These are phyloP conservation scores for Antrodiella citrinella DNA, from an alignment of 768 basidiomycete species.

Conservation along the genomic window DNA sequence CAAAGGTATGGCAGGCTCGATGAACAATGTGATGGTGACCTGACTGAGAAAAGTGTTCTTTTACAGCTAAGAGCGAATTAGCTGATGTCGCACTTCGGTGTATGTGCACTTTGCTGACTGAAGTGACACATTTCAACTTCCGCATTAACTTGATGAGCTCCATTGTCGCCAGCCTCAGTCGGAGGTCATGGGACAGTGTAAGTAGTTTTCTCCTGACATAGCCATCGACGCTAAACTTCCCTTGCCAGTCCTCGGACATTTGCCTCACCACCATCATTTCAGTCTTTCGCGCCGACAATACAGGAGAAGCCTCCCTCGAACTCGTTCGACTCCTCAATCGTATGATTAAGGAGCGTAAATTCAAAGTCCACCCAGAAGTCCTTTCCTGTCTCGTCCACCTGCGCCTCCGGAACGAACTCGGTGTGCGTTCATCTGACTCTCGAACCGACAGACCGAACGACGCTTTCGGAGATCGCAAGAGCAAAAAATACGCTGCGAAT, in stretches of 20 bases:
- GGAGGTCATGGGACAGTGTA: conserved; percentile 85
- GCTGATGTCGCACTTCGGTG: conserved; percentile 67
- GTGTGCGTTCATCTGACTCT: conserved; percentile 68
- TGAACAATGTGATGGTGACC: background rate
- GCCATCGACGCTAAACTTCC: too few species aligned
- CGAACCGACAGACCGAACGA: conserved; percentile 40
- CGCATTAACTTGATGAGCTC: conserved; percentile 86
- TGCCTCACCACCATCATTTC: conserved; percentile 76
- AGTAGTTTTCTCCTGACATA: conserved; percentile 23
- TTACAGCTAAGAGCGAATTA: conserved; percentile 54
- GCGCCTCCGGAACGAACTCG: conserved; percentile 80
- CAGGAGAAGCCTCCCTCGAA: conserved; percentile 78
- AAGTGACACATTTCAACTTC: conserved; percentile 96
- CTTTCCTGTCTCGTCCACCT: conserved; percentile 79
- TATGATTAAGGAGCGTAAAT: conserved; percentile 92
- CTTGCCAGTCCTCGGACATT: conserved; percentile 66
- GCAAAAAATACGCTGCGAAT: conserved; percentile 34
- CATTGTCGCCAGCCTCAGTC: conserved; percentile 75
- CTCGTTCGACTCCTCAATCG: conserved; percentile 85
- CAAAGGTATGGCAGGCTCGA: conserved; percentile 46
- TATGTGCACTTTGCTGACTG: conserved; percentile 78
- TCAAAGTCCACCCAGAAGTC: conserved; percentile 84
- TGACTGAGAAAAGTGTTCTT: conserved; percentile 5
- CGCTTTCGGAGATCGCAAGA: conserved; percentile 10
- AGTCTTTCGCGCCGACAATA: conserved; percentile 77